Evolutionary conservation across 2,329 filamentous ascomycete genomes (phyloP).

Genomic region (Cladosporium sp.): DNA sequence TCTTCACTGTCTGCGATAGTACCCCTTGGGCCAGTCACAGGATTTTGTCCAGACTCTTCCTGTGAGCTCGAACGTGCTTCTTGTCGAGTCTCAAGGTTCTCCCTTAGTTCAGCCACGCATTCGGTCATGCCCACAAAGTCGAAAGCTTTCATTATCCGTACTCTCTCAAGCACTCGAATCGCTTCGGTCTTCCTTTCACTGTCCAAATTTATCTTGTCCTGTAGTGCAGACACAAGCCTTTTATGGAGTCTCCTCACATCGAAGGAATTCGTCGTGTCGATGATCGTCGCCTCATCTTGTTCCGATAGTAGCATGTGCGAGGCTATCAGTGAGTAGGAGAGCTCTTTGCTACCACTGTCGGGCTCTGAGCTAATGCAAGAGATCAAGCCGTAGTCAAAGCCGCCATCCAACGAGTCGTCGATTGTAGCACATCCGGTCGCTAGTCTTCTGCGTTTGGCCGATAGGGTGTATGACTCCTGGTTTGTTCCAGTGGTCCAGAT

Average conservation of each 20-base stretch:
- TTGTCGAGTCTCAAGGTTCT: conserved; percentile 25
- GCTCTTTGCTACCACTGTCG: conserved; percentile 21
- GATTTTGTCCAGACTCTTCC: not conserved
- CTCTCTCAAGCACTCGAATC: conserved; percentile 37
- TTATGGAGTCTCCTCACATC: conserved; percentile 39
- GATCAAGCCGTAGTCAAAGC: conserved; percentile 33
- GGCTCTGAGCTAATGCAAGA: conserved; percentile 34
- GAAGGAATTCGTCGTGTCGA: conserved; percentile 45
- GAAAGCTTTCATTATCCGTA: conserved; percentile 49
- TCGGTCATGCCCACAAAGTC: conserved; percentile 47
- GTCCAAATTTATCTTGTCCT: conserved; percentile 4
- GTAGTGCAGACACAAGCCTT: conserved; percentile 15
- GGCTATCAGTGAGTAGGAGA: conserved; percentile 35
- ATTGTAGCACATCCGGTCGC: conserved; percentile 28
- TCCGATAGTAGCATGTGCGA: conserved; percentile 34
- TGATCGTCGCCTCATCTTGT: conserved; percentile 35
- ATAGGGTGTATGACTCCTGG: too few species aligned
- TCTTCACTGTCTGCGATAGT: conserved; percentile 33
- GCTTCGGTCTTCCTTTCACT: conserved; percentile 31
- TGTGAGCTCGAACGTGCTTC: not conserved
- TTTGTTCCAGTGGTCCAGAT: not conserved
- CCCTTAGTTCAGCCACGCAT: conserved; percentile 41
- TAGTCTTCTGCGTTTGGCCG: conserved; percentile 13
- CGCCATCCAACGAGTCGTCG: conserved; percentile 36
- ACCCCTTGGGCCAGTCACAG: conserved; percentile 14